Conservation (phyloP, 2,329 filamentous ascomycete species). For the Bipolaris oryzae region DNA sequence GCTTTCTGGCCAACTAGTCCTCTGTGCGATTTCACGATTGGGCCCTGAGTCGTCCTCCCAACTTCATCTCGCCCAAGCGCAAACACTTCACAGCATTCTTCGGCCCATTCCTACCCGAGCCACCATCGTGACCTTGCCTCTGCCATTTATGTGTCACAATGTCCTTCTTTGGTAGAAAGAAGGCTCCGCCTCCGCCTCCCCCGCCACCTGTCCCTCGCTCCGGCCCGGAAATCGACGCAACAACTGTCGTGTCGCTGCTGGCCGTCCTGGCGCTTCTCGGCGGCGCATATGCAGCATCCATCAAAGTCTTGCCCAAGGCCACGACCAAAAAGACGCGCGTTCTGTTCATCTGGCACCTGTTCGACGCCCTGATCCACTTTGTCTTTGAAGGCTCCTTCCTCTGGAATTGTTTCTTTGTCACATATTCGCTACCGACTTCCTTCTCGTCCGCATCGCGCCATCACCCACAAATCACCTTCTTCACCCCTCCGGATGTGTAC, state of each 20-base stretch:
- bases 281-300: conserved; percentile 58
- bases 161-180: conserved; percentile 30
- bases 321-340: conserved; percentile 67
- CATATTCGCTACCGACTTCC: conserved; percentile 52
- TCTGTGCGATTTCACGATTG: conserved; percentile 31
- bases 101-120: conserved; percentile 14
- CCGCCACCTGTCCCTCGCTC: conserved; percentile 62
- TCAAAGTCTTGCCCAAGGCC: conserved; percentile 58
- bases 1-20: conserved; percentile 16
- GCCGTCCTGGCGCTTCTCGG: conserved; percentile 61
- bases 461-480: conserved; percentile 44
- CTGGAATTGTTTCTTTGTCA: conserved; percentile 90
- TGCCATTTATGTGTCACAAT: conserved; percentile 12
- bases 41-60: conserved; percentile 24
- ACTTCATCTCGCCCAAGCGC: conserved; percentile 14
- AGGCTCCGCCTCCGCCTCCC: conserved; percentile 61
- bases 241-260: conserved; percentile 62
- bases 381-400: conserved; percentile 89
- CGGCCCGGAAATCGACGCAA: conserved; percentile 51
- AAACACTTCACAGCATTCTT: conserved; percentile 13
- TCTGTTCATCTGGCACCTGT: conserved; percentile 93
- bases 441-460: conserved; percentile 37
- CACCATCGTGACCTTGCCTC: conserved; percentile 3
- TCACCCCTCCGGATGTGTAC: conserved; percentile 56
- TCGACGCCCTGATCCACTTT: conserved; percentile 90